A percentile compares a stretch with the other conserved stretches of the same genome.
Conservation (phyloP, 192 early-diverging fungal species). For the Rhizoclosmatium globosum region DNA sequence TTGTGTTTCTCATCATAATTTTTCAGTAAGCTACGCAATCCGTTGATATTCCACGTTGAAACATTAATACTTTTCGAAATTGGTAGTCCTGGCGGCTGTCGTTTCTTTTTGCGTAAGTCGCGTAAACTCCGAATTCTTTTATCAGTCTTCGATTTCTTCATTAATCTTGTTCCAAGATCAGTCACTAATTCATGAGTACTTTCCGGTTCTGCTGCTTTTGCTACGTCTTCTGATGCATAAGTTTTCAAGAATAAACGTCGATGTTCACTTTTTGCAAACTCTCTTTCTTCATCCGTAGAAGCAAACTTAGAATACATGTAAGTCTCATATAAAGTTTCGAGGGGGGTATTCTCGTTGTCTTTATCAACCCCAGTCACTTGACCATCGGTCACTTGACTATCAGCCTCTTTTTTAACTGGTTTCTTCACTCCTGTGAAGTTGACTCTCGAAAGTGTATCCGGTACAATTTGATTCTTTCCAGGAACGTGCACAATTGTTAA, state of each 20-base stretch:
- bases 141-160: neutral
- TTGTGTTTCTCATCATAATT: neutral
- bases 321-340: neutral
- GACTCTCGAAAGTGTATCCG: slow-evolving; percentile 8
- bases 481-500: slow-evolving; percentile 22
- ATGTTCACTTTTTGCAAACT: too few species aligned
- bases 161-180: neutral
- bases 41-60: slow-evolving; percentile 9
- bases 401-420: neutral
- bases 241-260: too few species aligned
- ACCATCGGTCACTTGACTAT: slow-evolving; percentile 1
- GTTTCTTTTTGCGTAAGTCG: neutral
- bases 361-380: neutral
- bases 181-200: neutral
- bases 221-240: too few species aligned
- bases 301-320: neutral
- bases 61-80: neutral
- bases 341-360: neutral
- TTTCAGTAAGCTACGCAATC: neutral
- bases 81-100: neutral
- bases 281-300: too few species aligned
- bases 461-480: slow-evolving; percentile 1
- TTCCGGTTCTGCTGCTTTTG: too few species aligned
- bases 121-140: neutral
- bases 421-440: neutral